Evolutionary conservation across 768 basidiomycete genomes (phyloP).

Genomic region (Psilocybe azurescens): DNA sequence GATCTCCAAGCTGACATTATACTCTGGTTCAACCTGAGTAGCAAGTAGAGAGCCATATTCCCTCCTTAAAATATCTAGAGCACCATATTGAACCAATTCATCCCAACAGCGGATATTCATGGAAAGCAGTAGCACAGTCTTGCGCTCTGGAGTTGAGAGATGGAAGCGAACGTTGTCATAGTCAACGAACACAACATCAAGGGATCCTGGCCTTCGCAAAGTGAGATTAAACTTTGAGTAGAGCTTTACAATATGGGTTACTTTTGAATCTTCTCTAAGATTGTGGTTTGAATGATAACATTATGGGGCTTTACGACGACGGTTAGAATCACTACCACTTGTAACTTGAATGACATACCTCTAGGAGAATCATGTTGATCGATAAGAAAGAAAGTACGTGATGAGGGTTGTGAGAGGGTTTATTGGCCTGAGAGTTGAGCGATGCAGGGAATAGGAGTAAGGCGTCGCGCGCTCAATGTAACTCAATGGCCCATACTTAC

Average conservation of each 20-base stretch:
- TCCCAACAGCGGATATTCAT: constrained; percentile 99
- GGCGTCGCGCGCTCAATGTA: no score
- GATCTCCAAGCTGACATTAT: constrained; percentile 85
- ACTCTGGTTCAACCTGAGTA: constrained; percentile 80
- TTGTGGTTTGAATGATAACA: constrained; percentile 89
- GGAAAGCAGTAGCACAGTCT: constrained; percentile 83
- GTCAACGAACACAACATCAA: constrained; percentile 97
- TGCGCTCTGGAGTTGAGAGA: constrained; percentile 85
- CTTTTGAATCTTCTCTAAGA: constrained; percentile 88
- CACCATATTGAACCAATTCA: constrained; percentile 89
- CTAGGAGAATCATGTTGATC: constrained; percentile 78
- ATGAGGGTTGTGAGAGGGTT: not conserved
- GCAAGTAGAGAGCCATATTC: constrained; percentile 83
- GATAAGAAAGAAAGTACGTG: not conserved
- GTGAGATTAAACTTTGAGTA: constrained; percentile 14
- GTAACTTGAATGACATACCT: constrained; percentile 52
- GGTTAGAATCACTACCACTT: not conserved
- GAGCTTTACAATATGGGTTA: constrained; percentile 34
- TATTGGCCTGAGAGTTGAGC: not conserved
- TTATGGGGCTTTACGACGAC: constrained; percentile 72
- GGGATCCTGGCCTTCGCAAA: constrained; percentile 73
- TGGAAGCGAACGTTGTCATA: constrained; percentile 97
- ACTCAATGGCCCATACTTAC: no score
- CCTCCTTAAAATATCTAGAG: constrained; percentile 72
- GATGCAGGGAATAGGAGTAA: not conserved